These are phyloP conservation scores for Alternaria metachromatica DNA, from an alignment of 2,329 filamentous ascomycete genomes.

Conservation along the genomic window DNA sequence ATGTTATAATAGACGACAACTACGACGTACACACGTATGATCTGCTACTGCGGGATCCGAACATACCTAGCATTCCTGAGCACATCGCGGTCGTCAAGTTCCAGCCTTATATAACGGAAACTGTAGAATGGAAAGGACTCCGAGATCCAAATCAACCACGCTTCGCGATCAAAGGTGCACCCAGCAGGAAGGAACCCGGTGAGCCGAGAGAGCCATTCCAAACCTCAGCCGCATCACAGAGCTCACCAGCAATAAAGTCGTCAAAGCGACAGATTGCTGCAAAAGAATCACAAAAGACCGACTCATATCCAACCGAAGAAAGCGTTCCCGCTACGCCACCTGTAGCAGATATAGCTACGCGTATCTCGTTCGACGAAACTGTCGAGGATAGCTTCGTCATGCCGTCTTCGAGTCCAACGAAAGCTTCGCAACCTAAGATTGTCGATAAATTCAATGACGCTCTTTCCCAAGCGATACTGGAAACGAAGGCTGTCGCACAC, in stretches of 20 bases:
- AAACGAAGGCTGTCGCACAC: slow-evolving; percentile 66
- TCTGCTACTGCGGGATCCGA: slow-evolving; percentile 67
- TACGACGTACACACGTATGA: slow-evolving; percentile 65
- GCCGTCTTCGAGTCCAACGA: slow-evolving; percentile 11
- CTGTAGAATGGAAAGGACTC: slow-evolving; percentile 49
- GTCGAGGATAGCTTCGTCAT: slow-evolving; percentile 42
- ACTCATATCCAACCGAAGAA: slow-evolving; percentile 49
- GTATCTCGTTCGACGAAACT: slow-evolving; percentile 20
- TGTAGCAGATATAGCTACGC: neutral
- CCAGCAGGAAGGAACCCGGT: slow-evolving; percentile 11
- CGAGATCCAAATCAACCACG: slow-evolving; percentile 63
- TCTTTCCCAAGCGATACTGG: slow-evolving; percentile 68
- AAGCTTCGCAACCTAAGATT: neutral
- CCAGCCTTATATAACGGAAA: slow-evolving; percentile 54
- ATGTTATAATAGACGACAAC: slow-evolving; percentile 84
- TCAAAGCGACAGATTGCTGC: slow-evolving; percentile 50
- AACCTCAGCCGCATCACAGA: slow-evolving; percentile 24
- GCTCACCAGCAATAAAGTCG: slow-evolving; percentile 60
- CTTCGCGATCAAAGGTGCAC: slow-evolving; percentile 66
- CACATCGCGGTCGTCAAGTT: slow-evolving; percentile 58
- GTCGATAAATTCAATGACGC: slow-evolving; percentile 56
- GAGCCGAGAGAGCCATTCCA: slow-evolving; percentile 6
- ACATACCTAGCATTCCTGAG: slow-evolving; percentile 30
- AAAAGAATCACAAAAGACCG: slow-evolving; percentile 39
- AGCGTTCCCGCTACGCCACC: slow-evolving; percentile 25